Percentiles rank a stretch among this genome's conserved stretches.
phyloP scores from a whole-genome alignment of 495 filamentous ascomycete genomes.

The Paragyromitra xinjiangensis region DNA sequence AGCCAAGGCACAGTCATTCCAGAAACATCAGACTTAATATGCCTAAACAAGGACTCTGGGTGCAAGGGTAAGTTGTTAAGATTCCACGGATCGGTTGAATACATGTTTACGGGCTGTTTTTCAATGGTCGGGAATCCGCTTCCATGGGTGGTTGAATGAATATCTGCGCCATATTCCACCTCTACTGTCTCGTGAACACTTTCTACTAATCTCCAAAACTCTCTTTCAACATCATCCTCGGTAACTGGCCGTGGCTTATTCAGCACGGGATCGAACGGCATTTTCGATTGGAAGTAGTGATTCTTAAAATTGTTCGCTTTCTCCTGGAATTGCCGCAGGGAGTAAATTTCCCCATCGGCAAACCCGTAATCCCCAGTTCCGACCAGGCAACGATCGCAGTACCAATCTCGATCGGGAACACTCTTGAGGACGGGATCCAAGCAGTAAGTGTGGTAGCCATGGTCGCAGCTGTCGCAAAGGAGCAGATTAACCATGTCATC shows the following conservation, averaged over 20 bases:
- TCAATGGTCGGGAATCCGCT: conserved; percentile 98
- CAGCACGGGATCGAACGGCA: conserved; percentile 86
- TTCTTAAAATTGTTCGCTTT: conserved; percentile 95
- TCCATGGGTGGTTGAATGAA: conserved; percentile 97
- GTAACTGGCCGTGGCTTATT: conserved; percentile 81
- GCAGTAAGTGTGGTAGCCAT: conserved; percentile 86
- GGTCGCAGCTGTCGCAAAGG: conserved; percentile 92
- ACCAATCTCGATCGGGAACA: conserved; percentile 89
- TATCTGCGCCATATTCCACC: conserved; percentile 98
- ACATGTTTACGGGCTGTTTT: conserved; percentile 83
- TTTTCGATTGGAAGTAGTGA: conserved; percentile 86
- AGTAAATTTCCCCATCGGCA: conserved; percentile 96
- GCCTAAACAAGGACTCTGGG: conserved; percentile 89
- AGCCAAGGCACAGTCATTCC: conserved; percentile 99
- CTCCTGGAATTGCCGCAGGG: conserved; percentile 93
- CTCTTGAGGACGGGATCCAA: conserved; percentile 85
- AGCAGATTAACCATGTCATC: conserved; percentile 76
- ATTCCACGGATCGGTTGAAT: conserved; percentile 93
- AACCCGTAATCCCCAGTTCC: conserved; percentile 98
- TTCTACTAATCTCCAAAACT: conserved; percentile 96
- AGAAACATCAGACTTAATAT: conserved; percentile 99
- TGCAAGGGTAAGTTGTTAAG: conserved; percentile 92
- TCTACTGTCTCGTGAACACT: conserved; percentile 94
- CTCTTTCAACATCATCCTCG: conserved; percentile 94
- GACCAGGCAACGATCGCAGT: conserved; percentile 93